Evolutionary conservation across 2,329 filamentous ascomycete species (phyloP).

Genomic region (Microascus cirrosus): DNA sequence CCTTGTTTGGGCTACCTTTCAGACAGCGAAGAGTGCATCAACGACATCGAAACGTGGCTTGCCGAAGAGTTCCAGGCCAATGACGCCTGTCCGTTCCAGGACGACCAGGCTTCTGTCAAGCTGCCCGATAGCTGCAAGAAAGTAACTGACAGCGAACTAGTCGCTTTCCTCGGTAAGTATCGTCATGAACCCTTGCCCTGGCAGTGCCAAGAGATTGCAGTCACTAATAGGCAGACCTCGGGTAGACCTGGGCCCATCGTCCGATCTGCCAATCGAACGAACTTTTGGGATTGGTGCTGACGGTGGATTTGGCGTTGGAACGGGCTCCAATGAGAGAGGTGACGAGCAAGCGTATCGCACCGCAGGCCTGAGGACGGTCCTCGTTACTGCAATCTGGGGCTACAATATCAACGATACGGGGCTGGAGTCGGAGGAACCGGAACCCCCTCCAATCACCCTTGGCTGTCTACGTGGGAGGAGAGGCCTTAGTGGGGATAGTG

Average conservation of each 20-base stretch:
- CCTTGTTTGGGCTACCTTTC: neutral
- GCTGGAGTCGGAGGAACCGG: neutral
- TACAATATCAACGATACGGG: neutral
- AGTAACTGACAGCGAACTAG: neutral
- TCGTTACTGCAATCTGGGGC: neutral
- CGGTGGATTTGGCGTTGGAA: neutral
- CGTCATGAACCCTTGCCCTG: no score
- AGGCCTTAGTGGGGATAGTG: neutral
- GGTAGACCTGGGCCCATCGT: neutral
- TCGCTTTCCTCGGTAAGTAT: neutral
- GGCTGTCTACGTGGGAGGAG: neutral
- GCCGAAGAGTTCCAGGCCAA: neutral
- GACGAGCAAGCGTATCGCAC: neutral
- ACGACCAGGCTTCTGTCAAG: neutral
- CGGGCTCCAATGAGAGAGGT: neutral
- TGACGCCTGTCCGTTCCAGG: neutral
- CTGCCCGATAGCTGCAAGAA: neutral
- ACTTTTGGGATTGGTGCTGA: neutral
- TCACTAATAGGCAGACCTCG: neutral
- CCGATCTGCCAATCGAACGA: neutral
- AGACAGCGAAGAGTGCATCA: neutral
- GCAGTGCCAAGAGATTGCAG: neutral
- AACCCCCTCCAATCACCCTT: neutral
- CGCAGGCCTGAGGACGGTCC: neutral
- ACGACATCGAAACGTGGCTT: neutral